These are phyloP conservation scores for Penicillium sp. DNA, from an alignment of 2,329 filamentous ascomycete species.

Conservation along the genomic window DNA sequence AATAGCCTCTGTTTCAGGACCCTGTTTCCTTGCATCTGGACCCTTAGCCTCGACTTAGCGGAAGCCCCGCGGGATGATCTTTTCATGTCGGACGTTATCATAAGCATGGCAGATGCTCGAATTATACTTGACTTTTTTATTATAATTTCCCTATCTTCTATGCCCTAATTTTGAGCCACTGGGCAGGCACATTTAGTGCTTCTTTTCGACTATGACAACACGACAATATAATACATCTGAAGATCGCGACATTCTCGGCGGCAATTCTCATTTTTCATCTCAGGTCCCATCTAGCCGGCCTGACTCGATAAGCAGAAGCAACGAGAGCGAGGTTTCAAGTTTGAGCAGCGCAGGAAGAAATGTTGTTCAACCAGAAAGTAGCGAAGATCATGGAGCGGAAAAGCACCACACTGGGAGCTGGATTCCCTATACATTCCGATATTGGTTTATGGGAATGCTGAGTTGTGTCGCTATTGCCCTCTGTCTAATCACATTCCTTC, in stretches of 20 bases:
- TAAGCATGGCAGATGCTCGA: not conserved
- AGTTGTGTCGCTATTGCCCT: slow-evolving; percentile 2
- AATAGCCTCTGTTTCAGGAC: not conserved
- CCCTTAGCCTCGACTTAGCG: not conserved
- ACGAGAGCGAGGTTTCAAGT: not conserved
- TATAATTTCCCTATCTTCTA: not conserved
- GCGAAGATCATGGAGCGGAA: not conserved
- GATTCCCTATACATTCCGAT: slow-evolving; percentile 12
- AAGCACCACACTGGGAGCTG: not conserved
- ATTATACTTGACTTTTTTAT: not conserved
- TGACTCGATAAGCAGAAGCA: not conserved
- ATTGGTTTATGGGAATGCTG: not conserved
- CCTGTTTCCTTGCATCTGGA: not conserved
- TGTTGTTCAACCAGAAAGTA: not conserved
- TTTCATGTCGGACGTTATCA: not conserved
- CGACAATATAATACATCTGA: slow-evolving; percentile 7
- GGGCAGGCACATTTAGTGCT: not conserved
- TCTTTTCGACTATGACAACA: slow-evolving; percentile 2
- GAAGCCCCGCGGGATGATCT: not conserved
- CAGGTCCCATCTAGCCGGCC: slow-evolving; percentile 11
- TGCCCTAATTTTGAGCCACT: not conserved
- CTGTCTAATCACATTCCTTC: slow-evolving; percentile 8
- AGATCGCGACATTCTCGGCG: slow-evolving; percentile 7
- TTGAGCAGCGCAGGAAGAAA: not conserved
- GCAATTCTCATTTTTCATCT: slow-evolving; percentile 6